These are phyloP conservation scores for Usnea hakonensis DNA, from an alignment of 495 filamentous ascomycete genomes.

Conservation along the genomic window DNA sequence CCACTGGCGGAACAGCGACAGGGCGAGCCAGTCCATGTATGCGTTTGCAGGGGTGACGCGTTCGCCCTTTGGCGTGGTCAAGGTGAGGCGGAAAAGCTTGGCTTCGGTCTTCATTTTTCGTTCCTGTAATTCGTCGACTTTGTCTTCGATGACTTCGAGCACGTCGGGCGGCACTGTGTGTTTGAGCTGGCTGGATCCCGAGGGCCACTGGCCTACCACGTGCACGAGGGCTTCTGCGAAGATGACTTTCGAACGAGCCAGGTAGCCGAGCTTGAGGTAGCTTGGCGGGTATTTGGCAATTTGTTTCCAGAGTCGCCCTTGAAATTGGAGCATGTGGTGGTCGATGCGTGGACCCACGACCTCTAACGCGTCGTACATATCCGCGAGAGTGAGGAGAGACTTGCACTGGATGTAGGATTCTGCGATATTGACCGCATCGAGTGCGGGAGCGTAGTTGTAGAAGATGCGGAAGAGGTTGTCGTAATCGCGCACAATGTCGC, in stretches of 20 bases:
- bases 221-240: constrained; percentile 86
- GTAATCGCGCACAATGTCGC: constrained; percentile 76
- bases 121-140: constrained; percentile 74
- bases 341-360: constrained; percentile 87
- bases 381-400: constrained; percentile 70
- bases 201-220: constrained; percentile 86
- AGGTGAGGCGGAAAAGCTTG: constrained; percentile 68
- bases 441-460: constrained; percentile 77
- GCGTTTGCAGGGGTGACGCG: constrained; percentile 67
- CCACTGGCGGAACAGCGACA: constrained; percentile 83
- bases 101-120: constrained; percentile 60
- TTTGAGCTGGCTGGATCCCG: constrained; percentile 65
- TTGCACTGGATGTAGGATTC: constrained; percentile 90
- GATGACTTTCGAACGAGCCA: constrained; percentile 75
- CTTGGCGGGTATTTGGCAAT: constrained; percentile 88
- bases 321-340: constrained; percentile 86
- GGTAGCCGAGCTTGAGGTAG: constrained; percentile 82
- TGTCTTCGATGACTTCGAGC: constrained; percentile 83
- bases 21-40: constrained; percentile 81
- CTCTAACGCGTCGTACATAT: constrained; percentile 83
- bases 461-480: constrained; percentile 89
- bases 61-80: constrained; percentile 73
- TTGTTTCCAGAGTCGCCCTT: constrained; percentile 81
- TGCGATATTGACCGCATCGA: constrained; percentile 80
- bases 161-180: constrained; percentile 62